Evolutionary conservation across 2,329 filamentous ascomycete genomes (phyloP), one percentile per base, ranked within the genome.

Genomic region (Curvularia lunata): DNA sequence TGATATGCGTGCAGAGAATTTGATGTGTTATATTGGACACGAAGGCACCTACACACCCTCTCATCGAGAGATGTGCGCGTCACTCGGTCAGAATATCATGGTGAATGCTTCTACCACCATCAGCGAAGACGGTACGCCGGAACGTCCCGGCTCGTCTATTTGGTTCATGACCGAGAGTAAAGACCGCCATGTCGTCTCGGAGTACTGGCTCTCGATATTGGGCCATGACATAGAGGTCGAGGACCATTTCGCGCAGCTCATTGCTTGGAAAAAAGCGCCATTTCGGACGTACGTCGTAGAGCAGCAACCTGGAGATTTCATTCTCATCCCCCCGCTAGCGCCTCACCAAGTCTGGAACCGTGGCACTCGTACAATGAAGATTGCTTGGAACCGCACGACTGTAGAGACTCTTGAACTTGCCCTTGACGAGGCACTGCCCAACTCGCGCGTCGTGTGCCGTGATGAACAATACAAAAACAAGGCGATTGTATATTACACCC

Each of bases 391-490:
- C 75, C 86, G 95, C 25, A 97, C 92, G 0, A 97, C 93, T 0
- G 90, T 91, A 2, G 92, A 98, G 71, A 98, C 95, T 0, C 83
- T 99, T 3, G 90, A 94, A 63, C 82, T 96, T 75, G 95, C 94
- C 0, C 77, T 98, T 19, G 85, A 88, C 58, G 95, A 98, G 79
- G 92, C 94, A 0, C 82, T 99, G 2, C 92, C 93, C 0, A 92
- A 92, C 67, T 91, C 93, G 9, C 86, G 92, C 12, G 86, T 97
- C 66, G 94, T 98, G 2, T 98, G 95, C 73, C 90, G 95, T 37
- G 95, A 99, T 66, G 95, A 99, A 75, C 94, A 98, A 75, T 99
- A 99, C 82, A 98, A 98, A 76, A 97, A 96, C 79, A 98, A 98
- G 75, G 91, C 93, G 5, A 97, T 98, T 56, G 84, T 97, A 43